Base-by-base conservation (phyloP, 176 grass and related monocot genomes). In the Chloris gayana region DNA sequence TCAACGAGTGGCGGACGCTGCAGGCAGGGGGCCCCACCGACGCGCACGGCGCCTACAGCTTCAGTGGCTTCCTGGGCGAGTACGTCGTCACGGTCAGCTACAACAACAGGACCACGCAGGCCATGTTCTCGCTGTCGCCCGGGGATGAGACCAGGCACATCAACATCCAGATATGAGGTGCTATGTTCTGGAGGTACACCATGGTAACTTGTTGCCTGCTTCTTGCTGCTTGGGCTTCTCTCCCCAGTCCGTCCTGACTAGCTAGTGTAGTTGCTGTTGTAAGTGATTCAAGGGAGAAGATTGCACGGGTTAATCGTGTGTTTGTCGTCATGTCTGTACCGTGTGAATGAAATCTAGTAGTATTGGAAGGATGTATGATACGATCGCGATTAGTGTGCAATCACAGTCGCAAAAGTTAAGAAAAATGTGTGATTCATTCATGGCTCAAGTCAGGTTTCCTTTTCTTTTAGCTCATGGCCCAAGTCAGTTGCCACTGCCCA, bases 91-190 rank as follows among this genome's bases (percentile, higher is more conserved):
- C 75, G 0, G 92, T 95, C 1, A 86, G 14, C 84, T 83, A 73
- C 76, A 93, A 64, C 63, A 95, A 95, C 78, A 79, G 72, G 75
- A 88, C 96, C 0, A 53, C 84, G 46, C 88, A 93, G 84, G 37
- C 82, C 19, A 89, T 87, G 21, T 70, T 99, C 67, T 95, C 93
- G 70, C 85, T 99, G 5, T 90, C 90, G n/a, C 96, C 87, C 10
- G 92, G 92, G 5, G 88, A 89, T 46, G 92, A 99, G 84, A 99
- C 96, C 30, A 95, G 91, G 90, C 96, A 99, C 80, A 73, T 95
- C 71, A 91, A 89, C 57, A 34, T 99, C 49, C 96, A 95, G 75
- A 73, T 98, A 38, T 98, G 80, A 90, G 14, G 4, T 39, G 14
- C 21, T 22, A 10, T 58, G 22, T 58, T 58, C 22, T 58, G 51